Conservation (phyloP, 352 stramenopile species). For the Phytophthora fragariaefolia region DNA sequence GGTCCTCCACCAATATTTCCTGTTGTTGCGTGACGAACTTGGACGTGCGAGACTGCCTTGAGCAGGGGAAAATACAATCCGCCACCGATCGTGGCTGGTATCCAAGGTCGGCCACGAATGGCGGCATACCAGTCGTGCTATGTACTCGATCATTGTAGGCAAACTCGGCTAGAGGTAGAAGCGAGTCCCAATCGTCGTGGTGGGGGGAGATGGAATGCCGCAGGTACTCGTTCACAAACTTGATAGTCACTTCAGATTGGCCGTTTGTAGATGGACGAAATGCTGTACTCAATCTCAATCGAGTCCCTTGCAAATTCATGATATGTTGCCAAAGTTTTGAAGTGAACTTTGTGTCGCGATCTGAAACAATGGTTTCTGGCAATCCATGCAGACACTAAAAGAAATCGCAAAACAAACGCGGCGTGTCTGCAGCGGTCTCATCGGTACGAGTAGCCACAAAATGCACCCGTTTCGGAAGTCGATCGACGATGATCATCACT, state of each 20-base stretch:
- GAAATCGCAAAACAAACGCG: neutral
- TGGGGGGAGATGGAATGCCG: neutral
- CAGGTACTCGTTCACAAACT: neutral
- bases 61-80: slow-evolving; percentile 3
- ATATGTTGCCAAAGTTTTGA: neutral
- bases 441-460: neutral
- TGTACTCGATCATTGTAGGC: neutral
- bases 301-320: neutral
- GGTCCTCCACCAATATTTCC: slow-evolving; percentile 14
- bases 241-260: too few species aligned
- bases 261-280: neutral
- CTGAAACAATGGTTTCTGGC: neutral
- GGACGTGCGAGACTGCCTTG: neutral
- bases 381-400: neutral
- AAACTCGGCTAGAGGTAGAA: too few species aligned
- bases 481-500: too few species aligned
- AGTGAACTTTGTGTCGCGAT: neutral
- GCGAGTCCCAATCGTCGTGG: neutral
- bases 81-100: neutral
- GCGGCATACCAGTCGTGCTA: too few species aligned
- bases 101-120: too few species aligned
- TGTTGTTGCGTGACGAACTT: slow-evolving; percentile 17
- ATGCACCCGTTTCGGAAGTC: too few species aligned
- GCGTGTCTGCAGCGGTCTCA: neutral
- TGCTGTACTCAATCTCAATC: neutral